Evolutionary conservation across 2,329 filamentous ascomycete genomes (phyloP).

Genomic region (Elsinoe ampelina): DNA sequence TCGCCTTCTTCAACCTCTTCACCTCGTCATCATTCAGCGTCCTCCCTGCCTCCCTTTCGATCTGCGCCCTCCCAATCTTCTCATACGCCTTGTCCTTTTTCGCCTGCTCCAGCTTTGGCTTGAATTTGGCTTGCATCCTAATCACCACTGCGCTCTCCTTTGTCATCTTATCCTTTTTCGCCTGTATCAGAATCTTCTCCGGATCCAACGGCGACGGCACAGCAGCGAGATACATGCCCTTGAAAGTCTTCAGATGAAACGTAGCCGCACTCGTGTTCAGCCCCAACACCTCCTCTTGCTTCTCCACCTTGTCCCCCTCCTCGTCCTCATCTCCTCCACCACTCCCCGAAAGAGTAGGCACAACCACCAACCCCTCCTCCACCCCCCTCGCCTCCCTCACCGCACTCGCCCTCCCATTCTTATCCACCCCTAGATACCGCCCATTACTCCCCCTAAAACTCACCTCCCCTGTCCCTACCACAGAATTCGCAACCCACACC

Average conservation of each 20-base stretch:
- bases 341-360: constrained; percentile 33
- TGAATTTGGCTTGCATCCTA: constrained; percentile 92
- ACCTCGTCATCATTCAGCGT: constrained; percentile 78
- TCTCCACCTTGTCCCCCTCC: constrained; percentile 54
- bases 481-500: constrained; percentile 83
- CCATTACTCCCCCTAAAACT: constrained; percentile 88
- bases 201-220: constrained; percentile 33
- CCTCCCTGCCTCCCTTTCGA: constrained; percentile 72
- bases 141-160: constrained; percentile 67
- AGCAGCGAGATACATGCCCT: not conserved
- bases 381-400: constrained; percentile 71
- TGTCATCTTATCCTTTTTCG: constrained; percentile 54
- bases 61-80: constrained; percentile 75
- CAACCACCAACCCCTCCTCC: constrained; percentile 70
- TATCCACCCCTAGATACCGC: constrained; percentile 80
- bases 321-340: constrained; percentile 37
- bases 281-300: constrained; percentile 39
- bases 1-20: constrained; percentile 67
- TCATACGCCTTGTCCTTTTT: constrained; percentile 77
- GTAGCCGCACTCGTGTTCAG: constrained; percentile 15
- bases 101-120: constrained; percentile 66
- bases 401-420: constrained; percentile 67
- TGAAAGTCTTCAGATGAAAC: constrained; percentile 22
- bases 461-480: constrained; percentile 68
- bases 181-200: constrained; percentile 23